phyloP scores from a whole-genome alignment of 2,329 filamentous ascomycete species.

The Penicillium palitans region DNA sequence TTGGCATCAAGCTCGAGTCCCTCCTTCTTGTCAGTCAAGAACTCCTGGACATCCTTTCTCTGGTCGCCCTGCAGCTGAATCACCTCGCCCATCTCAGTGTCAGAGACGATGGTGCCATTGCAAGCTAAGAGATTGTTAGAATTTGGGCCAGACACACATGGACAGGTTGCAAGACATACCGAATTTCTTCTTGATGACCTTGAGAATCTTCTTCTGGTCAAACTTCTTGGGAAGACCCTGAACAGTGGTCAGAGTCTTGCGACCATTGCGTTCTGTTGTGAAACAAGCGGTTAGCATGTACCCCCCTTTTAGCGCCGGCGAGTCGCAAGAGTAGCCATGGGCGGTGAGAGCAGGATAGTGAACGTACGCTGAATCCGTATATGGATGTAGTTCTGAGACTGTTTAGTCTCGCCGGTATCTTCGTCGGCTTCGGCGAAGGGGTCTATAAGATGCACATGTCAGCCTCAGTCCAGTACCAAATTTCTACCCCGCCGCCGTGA shows the following conservation, averaged over 20 bases:
- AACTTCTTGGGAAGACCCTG: conserved; percentile 99
- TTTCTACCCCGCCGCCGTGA: conserved; percentile 40
- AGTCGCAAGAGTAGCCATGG: conserved; percentile 1
- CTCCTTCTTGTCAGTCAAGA: conserved; percentile 93
- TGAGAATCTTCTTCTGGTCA: conserved; percentile 99
- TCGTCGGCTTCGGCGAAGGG: conserved; percentile 99
- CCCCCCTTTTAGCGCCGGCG: conserved; percentile 9
- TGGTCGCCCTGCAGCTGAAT: conserved; percentile 99
- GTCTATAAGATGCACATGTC: conserved; percentile 61
- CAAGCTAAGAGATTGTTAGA: conserved; percentile 63
- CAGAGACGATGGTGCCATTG: conserved; percentile 99
- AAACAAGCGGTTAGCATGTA: conserved; percentile 26
- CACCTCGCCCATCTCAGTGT: conserved; percentile 97
- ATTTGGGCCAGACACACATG: background rate
- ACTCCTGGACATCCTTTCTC: conserved; percentile 97
- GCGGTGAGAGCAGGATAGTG: background rate
- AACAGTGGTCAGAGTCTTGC: conserved; percentile 99
- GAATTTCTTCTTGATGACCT: conserved; percentile 99
- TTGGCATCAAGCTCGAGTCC: conserved; percentile 92
- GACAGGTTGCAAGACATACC: conserved; percentile 54
- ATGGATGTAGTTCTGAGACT: conserved; percentile 97
- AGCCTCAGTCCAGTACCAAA: conserved; percentile 34
- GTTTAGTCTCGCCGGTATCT: conserved; percentile 92
- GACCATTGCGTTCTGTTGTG: conserved; percentile 93
- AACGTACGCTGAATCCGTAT: conserved; percentile 97